phyloP scores from a whole-genome alignment of 1,284 basidiomycete species.

The Quambalaria eucalypti region DNA sequence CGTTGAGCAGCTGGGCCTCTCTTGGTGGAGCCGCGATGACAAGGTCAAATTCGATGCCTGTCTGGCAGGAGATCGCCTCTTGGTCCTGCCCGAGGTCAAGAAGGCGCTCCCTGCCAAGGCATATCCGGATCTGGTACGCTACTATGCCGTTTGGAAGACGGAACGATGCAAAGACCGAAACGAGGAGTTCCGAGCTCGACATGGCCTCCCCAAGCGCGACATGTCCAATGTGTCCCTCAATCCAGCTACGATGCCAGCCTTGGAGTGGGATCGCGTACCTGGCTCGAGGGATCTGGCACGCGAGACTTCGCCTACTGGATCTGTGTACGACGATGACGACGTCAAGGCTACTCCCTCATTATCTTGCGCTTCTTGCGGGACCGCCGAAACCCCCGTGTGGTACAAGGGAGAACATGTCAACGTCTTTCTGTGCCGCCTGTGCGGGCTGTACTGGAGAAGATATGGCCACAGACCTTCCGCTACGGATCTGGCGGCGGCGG shows the following conservation, averaged over 20 bases:
- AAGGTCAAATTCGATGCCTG: constrained; percentile 64
- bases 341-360: background rate
- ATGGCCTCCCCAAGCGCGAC: too few species aligned
- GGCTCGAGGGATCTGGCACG: too few species aligned
- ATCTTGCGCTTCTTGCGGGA: constrained; percentile 37
- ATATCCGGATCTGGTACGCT: constrained; percentile 68
- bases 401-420: constrained; percentile 37
- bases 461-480: constrained; percentile 39
- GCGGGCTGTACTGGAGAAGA: constrained; percentile 45
- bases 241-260: too few species aligned
- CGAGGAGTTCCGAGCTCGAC: too few species aligned
- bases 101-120: constrained; percentile 64
- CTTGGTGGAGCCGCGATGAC: constrained; percentile 61
- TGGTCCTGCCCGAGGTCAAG: constrained; percentile 67
- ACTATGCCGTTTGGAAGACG: constrained; percentile 51
- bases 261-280: too few species aligned
- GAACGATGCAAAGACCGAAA: constrained; percentile 18
- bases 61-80: constrained; percentile 59
- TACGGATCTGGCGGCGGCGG: constrained; percentile 24
- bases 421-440: constrained; percentile 34
- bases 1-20: constrained; percentile 53
- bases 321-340: constrained; percentile 17
- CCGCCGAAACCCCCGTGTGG: constrained; percentile 30
- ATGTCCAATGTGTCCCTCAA: too few species aligned
- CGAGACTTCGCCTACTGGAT: constrained; percentile 32